Conservation (phyloP, 176 grass and related monocot genomes). For the Oryza meridionalis region DNA sequence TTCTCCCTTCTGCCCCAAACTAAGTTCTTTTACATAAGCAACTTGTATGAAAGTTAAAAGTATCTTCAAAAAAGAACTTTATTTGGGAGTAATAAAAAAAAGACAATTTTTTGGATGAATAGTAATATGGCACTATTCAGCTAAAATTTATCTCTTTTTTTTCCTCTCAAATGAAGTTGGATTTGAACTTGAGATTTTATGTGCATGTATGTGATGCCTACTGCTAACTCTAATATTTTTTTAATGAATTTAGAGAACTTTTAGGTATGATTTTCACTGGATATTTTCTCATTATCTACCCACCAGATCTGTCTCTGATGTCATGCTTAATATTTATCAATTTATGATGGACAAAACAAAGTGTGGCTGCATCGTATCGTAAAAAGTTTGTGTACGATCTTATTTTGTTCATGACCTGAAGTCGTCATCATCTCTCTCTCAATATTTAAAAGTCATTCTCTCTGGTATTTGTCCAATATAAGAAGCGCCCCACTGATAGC, state of each 20-base stretch:
- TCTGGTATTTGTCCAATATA: neutral
- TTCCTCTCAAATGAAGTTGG: no score
- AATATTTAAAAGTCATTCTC: neutral
- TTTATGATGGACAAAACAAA: neutral
- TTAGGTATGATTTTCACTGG: no score
- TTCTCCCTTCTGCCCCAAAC: neutral
- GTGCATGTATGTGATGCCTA: no score
- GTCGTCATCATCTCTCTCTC: neutral
- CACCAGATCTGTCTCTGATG: no score
- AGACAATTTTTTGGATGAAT: no score
- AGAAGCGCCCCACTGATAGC: neutral
- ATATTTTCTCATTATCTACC: neutral
- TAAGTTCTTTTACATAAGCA: neutral
- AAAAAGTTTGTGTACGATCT: neutral
- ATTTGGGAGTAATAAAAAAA: no score
- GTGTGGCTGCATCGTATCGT: neutral
- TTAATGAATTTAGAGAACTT: no score
- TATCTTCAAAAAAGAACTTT: neutral
- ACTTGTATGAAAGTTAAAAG: neutral
- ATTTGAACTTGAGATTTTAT: no score
- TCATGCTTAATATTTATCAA: neutral
- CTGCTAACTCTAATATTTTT: no score
- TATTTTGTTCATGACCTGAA: neutral
- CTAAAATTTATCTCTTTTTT: no score
- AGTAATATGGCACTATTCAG: no score